Base-by-base conservation (phyloP, 441 rosid genomes). In the Erysimum pusillum region DNA sequence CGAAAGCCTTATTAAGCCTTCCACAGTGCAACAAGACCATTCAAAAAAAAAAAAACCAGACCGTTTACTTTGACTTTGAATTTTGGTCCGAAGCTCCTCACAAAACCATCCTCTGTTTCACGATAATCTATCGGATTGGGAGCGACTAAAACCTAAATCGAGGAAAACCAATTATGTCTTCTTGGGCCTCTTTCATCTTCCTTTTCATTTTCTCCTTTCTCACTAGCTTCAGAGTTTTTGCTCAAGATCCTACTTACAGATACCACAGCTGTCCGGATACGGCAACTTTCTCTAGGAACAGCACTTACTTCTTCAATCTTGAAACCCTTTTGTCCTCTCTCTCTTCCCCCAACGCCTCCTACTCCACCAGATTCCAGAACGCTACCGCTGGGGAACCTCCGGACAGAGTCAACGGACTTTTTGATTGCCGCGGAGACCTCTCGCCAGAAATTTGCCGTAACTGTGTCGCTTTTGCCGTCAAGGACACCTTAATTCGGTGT, bases 281-380 rank as follows among this genome's bases (percentile, higher is more conserved):
- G 1, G 28, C 62, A 63, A 49, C n/a, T 2, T 65, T 13, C 35
- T 12, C 61, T 6, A 51, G 11, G 4, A 56, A 34, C 39, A 32
- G 38, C 49, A 18, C 39, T 22, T 44, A 44, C 54, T 63, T 46
- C 32, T 13, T 35, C 17, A 63, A 63, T 63, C 46, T 38, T 6
- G 17, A 7, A 17, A 9, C 6, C 10, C n/a, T 60, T 36, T 42
- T 63, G 53, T 20, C 36, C 18, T 2, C 18, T 14, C 53, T 63
- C 46, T 44, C 48, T 44, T 44, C 42, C 41, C 13, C 1, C 9
- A 52, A 51, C n/a, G 54, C 74, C 18, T 61, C 69, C 0, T 67
- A 60, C 63, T 49, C 69, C 15, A 39, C 31, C 13, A 64, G 75
- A 31, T 76, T 52, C 42, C 58, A 62, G 5, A 76, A 20, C 34